Percentiles rank a stretch among this genome's conserved stretches.
Conservation (phyloP, 2,329 filamentous ascomycete species). For the Rhynchosporium graminicola region DNA sequence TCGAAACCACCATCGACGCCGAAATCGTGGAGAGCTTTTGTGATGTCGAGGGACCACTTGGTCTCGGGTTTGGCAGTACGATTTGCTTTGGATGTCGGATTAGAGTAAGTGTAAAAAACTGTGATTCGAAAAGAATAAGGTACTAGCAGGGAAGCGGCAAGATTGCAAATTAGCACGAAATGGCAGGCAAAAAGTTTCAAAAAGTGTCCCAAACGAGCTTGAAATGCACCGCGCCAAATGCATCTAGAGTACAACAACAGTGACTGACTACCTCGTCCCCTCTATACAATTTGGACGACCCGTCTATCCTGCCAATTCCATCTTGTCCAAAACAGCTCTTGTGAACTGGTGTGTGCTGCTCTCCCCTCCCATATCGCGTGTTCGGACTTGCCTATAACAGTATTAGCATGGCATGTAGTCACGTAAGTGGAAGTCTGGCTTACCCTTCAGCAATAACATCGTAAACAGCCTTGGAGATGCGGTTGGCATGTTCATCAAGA, state of each 20-base stretch:
- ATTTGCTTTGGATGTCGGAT: not conserved
- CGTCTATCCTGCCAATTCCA: slow-evolving; percentile 61
- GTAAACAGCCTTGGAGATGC: slow-evolving; percentile 86
- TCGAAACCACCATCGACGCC: too few relatives aligned
- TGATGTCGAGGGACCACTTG: too few relatives aligned
- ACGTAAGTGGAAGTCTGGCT: slow-evolving; percentile 42
- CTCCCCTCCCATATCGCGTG: slow-evolving; percentile 92
- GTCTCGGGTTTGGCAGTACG: too few relatives aligned
- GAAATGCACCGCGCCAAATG: slow-evolving; percentile 31
- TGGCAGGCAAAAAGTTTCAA: slow-evolving; percentile 4
- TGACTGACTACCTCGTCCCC: slow-evolving; percentile 21
- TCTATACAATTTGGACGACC: slow-evolving; percentile 34
- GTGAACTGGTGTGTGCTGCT: slow-evolving; percentile 94
- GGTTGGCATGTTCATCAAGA: slow-evolving; percentile 96
- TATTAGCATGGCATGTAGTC: slow-evolving; percentile 37
- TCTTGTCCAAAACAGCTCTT: slow-evolving; percentile 88
- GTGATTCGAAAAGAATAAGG: not conserved
- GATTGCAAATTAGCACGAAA: not conserved
- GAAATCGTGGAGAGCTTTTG: too few relatives aligned
- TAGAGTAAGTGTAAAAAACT: not conserved
- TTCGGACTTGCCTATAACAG: slow-evolving; percentile 71
- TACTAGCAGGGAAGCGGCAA: not conserved
- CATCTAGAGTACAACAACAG: slow-evolving; percentile 37
- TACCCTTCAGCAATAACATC: slow-evolving; percentile 85
- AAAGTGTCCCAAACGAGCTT: slow-evolving; percentile 21